Percentiles rank a stretch among this genome's conserved stretches.
Evolutionary conservation across 1,284 basidiomycete species (phyloP).

Genomic region (Pseudozyma sp.): DNA sequence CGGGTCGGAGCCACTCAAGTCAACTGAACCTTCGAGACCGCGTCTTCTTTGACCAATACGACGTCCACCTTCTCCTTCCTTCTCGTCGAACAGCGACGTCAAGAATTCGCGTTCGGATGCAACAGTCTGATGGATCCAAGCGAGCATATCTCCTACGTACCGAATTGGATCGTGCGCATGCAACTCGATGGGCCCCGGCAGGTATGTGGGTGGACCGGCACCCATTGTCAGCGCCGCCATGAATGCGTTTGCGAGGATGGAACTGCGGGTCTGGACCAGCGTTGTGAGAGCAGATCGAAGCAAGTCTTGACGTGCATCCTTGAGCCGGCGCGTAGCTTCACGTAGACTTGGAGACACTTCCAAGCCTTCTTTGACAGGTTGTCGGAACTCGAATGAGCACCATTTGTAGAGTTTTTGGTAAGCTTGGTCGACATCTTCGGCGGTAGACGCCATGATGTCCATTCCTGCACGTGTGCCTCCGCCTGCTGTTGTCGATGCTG

Average conservation of each 20-base stretch:
- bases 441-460: slow-evolving; percentile 80
- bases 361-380: slow-evolving; percentile 72
- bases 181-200: slow-evolving; percentile 92
- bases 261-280: slow-evolving; percentile 84
- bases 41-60: slow-evolving; percentile 47
- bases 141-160: slow-evolving; percentile 97
- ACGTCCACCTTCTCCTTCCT: slow-evolving; percentile 71
- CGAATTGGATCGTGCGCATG: slow-evolving; percentile 96
- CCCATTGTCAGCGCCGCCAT: slow-evolving; percentile 88
- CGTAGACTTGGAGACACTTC: slow-evolving; percentile 81
- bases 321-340: slow-evolving; percentile 80
- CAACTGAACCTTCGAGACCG: slow-evolving; percentile 54
- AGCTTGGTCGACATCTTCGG: slow-evolving; percentile 84
- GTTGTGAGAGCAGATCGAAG: slow-evolving; percentile 74
- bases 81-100: slow-evolving; percentile 48
- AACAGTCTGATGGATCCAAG: slow-evolving; percentile 96
- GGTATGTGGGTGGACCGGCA: slow-evolving; percentile 78
- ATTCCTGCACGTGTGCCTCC: slow-evolving; percentile 49
- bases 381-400: slow-evolving; percentile 84
- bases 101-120: slow-evolving; percentile 87
- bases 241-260: slow-evolving; percentile 82
- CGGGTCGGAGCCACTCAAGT: slow-evolving; percentile 33
- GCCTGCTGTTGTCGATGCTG: slow-evolving; percentile 78
- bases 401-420: slow-evolving; percentile 90
- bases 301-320: slow-evolving; percentile 74